Evolutionary conservation across 2,329 filamentous ascomycete species (phyloP), one percentile per base, ranked within the genome.

Genomic region (Pezicula neosporulosa): DNA sequence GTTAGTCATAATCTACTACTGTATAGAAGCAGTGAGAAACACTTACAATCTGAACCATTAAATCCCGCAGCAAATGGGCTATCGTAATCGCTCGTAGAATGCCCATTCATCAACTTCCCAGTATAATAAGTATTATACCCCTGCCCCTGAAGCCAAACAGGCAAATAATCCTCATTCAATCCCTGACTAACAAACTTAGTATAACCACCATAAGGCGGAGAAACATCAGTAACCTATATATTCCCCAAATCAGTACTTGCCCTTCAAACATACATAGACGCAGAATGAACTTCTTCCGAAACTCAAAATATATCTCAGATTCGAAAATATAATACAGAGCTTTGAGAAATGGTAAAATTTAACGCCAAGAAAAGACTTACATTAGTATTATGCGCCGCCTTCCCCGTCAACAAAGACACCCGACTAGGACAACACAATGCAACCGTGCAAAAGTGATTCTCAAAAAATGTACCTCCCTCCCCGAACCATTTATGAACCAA

Each of bases 51-150:
- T 45, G 19, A 28, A 5, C 16, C 16, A 71, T 73, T 0, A 83
- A 80, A 87, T 0, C 83, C 83, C 0, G 70, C 73, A 0, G 77
- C 72, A 37, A 71, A 73, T 0, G 83, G 83, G 0, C 70, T 70
- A 60, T 83, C 67, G 59, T 86, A 88, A 51, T 84, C 87, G 1
- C 72, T 60, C 2, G 77, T 70, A 0, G 70, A 77, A 46, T 87
- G 83, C 0, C 75, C 72, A 55, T 89, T 89, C 68, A 85, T 83
- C 82, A 0, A 71, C 70, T 89, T 89, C 21, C 83, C 86, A 0
- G 78, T 80, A 58, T 88, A 89, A 61, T 87, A 87, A 0, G 85
- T 87, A 54, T 81, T 78, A 61, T 88, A 88, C 0, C 83, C 85
- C 0, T 77, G 78, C 2, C 77, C 64, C 54, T 87, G 82, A n/a